Evolutionary conservation across 1,284 basidiomycete species (phyloP).

Genomic region (Phellinidium pouzarii): DNA sequence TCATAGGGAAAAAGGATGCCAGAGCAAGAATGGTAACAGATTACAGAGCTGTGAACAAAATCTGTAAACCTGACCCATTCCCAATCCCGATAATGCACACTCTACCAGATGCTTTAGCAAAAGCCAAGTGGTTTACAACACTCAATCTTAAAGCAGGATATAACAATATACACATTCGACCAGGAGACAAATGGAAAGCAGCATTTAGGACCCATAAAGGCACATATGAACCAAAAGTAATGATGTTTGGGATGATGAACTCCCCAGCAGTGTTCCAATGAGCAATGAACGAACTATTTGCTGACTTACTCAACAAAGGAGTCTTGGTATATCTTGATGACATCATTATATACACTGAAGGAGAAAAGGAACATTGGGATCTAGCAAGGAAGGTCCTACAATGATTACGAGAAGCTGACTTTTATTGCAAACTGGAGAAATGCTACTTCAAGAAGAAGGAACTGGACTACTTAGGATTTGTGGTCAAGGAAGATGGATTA

Average conservation of each 20-base stretch:
- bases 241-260: conserved; percentile 35
- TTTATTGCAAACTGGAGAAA: conserved; percentile 12
- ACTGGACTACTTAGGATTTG: conserved; percentile 7
- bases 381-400: conserved; percentile 26
- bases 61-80: background rate
- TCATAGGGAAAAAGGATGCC: conserved; percentile 23
- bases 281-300: conserved; percentile 19
- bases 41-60: background rate
- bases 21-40: conserved; percentile 30
- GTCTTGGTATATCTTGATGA: conserved; percentile 20
- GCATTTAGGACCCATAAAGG: conserved; percentile 23
- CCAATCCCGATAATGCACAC: background rate
- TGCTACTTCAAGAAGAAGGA: conserved; percentile 1
- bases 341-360: conserved; percentile 14
- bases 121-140: conserved; percentile 25
- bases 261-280: conserved; percentile 31
- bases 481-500: background rate
- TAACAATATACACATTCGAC: conserved; percentile 20
- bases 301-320: conserved; percentile 1
- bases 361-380: conserved; percentile 11
- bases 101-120: conserved; percentile 24
- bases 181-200: conserved; percentile 21
- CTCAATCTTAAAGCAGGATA: conserved; percentile 29
- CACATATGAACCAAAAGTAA: conserved; percentile 30
- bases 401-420: conserved; percentile 4